Base-by-base conservation (phyloP, 192 early-diverging fungal genomes). In the Backusella australiensis region DNA sequence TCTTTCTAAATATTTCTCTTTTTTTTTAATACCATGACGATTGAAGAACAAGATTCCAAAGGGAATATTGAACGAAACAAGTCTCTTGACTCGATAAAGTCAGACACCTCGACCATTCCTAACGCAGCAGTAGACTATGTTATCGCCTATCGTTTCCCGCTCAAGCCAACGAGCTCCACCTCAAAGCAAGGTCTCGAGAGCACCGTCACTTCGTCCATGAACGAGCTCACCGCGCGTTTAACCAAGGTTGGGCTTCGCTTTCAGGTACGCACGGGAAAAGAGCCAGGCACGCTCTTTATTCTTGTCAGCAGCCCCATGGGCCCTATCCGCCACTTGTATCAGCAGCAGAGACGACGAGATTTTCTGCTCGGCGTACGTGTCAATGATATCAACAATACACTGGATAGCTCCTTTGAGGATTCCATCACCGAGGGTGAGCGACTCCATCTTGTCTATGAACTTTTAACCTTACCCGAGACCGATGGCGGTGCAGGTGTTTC, bases 401-500 rank as follows among this genome's bases (percentile, higher is more conserved):
- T 70, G 15, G 76, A 73, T 53, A 72, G 65, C 14, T 29, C 11
- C 1, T 71, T 49, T 32, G 4, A 71, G 6, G 80, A 82, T 41
- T 14, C 0, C 7, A 26, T 87, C 21, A 75, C 77, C 1, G 85
- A 87, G 12, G 73, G 88, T 34, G 91, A 92, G 73, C 86, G 87
- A 42, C 79, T 93, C 38, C 82, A 92, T 0, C 69, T 93, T 6
- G 82, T 94, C 4, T 82, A 90, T 56, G 88, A 88, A 11, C 83
- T 93, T 23, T 85, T 94, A 34, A 91, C 92, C 2, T 75, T 75
- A 14, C 75, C 90, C 11, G 77, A 69, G 4, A 80, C 71, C 32
- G 88, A 91, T 68, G 90, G 90, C 66, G 93, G 94, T 21, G 89
- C 89, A 9, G 88, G 87, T n/a, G 82, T 92, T 53, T 79, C 86